Conservation (phyloP, 768 basidiomycete species). For the Flagelloscypha sp. region DNA sequence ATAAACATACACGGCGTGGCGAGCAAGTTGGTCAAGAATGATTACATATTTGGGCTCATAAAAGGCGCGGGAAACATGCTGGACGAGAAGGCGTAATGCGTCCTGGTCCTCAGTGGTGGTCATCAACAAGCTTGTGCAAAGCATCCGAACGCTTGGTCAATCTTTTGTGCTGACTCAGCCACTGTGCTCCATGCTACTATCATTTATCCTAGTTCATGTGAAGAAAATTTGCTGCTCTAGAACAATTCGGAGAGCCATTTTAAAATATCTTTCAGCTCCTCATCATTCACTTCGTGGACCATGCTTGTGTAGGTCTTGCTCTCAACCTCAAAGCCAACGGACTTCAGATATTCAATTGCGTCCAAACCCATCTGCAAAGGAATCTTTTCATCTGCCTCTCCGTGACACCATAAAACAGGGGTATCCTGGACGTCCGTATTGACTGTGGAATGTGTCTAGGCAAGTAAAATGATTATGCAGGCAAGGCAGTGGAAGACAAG, state of each 20-base stretch:
- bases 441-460: no score
- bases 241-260: no score
- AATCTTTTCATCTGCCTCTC: conserved; percentile 17
- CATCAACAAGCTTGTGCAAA: no score
- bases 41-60: conserved; percentile 91
- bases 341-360: conserved; percentile 16
- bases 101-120: conserved; percentile 75
- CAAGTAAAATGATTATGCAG: background rate
- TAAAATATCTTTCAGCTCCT: conserved; percentile 14
- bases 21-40: conserved; percentile 88
- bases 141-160: no score
- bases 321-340: no score
- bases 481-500: background rate
- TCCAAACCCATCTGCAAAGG: conserved; percentile 19
- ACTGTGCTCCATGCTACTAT: no score
- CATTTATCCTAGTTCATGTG: no score
- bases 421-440: conserved; percentile 19
- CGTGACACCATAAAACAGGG: conserved; percentile 25
- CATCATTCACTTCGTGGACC: conserved; percentile 13
- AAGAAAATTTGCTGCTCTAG: no score
- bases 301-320: conserved; percentile 17
- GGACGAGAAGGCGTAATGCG: conserved; percentile 78
- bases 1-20: conserved; percentile 85
- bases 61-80: conserved; percentile 88
- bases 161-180: no score